Evolutionary conservation across 441 rosid genomes (phyloP).

Genomic region (Gossypium laxum): DNA sequence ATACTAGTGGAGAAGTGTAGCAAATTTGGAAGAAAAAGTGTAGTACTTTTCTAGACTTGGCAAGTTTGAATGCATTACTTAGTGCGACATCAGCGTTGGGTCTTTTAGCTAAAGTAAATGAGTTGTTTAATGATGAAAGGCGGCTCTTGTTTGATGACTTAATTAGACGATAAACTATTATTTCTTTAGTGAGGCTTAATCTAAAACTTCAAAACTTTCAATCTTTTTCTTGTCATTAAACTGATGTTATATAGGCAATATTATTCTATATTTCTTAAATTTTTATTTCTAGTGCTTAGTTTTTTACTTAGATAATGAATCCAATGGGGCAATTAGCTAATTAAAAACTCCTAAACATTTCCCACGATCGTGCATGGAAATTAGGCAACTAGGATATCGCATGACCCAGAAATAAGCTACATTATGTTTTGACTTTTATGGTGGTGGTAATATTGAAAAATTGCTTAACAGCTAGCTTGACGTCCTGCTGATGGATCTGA

Average conservation of each 20-base stretch:
- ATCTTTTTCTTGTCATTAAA: too few relatives aligned
- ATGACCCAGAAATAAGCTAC: not conserved
- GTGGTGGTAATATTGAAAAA: not conserved
- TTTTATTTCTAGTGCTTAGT: too few relatives aligned
- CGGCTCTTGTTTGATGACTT: too few relatives aligned
- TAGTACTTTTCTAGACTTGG: not conserved
- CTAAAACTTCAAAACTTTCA: too few relatives aligned
- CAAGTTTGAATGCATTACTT: not conserved
- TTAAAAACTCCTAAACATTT: not conserved
- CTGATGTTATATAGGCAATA: too few relatives aligned
- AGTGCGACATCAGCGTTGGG: not conserved
- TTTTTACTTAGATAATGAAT: too few relatives aligned
- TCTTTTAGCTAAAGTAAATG: not conserved
- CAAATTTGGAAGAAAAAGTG: not conserved
- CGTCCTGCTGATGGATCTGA: not conserved
- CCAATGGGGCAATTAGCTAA: not conserved
- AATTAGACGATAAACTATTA: too few relatives aligned
- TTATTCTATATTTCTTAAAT: too few relatives aligned
- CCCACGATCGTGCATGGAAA: not conserved
- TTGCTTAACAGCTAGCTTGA: not conserved
- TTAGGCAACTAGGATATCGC: not conserved
- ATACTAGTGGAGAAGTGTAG: not conserved
- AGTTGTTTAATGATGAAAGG: not conserved
- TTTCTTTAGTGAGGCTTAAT: too few relatives aligned
- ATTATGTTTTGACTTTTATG: not conserved